A percentile compares a stretch with the other conserved stretches of the same genome.
phyloP scores from a whole-genome alignment of 768 basidiomycete species.

The Pleurotus giganteus region DNA sequence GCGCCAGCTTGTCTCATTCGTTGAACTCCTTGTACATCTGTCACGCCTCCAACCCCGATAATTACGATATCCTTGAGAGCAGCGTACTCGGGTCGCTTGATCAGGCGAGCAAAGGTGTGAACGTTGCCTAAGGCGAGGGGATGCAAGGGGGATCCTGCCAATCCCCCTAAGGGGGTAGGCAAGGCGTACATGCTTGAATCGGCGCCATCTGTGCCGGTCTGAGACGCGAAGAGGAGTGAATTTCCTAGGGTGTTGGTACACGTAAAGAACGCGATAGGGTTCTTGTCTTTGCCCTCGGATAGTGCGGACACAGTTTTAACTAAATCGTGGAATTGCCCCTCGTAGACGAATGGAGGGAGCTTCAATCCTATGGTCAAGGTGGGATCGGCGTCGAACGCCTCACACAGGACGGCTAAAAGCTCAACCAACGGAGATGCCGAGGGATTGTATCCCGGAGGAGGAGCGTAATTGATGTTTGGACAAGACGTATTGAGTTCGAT shows the following conservation, averaged over 20 bases:
- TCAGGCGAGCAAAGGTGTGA: conserved; percentile 52
- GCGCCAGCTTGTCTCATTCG: conserved; percentile 70
- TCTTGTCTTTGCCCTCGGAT: conserved; percentile 12
- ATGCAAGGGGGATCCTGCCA: conserved; percentile 78
- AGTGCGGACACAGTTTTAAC: conserved; percentile 45
- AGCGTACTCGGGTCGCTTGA: conserved; percentile 34
- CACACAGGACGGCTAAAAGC: conserved; percentile 53
- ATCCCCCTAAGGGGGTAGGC: conserved; percentile 63
- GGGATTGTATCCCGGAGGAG: conserved; percentile 64
- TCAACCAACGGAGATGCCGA: conserved; percentile 44
- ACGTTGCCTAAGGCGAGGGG: conserved; percentile 79
- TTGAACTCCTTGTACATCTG: conserved; percentile 50
- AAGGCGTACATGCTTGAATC: conserved; percentile 46
- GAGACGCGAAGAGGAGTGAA: conserved; percentile 59
- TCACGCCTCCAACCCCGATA: conserved; percentile 85
- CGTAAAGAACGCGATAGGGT: conserved; percentile 70
- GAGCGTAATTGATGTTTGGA: conserved; percentile 66
- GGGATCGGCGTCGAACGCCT: conserved; percentile 44
- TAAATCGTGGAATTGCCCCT: conserved; percentile 57
- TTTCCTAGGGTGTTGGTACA: conserved; percentile 82
- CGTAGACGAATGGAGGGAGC: conserved; percentile 71
- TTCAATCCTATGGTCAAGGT: conserved; percentile 73
- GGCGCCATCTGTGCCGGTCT: conserved; percentile 28
- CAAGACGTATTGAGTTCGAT: conserved; percentile 86
- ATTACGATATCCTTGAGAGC: conserved; percentile 51